Base-by-base conservation (phyloP, 495 filamentous ascomycete species). In the Acidiella bohemica region DNA sequence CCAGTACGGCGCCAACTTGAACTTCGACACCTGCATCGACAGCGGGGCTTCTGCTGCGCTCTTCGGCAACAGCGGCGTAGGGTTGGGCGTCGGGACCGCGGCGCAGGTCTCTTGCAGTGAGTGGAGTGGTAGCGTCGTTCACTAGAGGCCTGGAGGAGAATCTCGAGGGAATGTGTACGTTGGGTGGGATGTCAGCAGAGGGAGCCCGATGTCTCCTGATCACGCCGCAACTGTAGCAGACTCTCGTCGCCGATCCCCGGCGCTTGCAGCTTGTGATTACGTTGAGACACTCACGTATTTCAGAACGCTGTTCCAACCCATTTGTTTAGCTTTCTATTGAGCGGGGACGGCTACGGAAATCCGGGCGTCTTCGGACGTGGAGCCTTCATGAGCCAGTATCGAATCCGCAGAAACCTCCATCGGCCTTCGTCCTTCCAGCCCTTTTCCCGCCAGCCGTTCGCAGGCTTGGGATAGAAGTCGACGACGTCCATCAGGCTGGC, bases 381-480 rank as follows among this genome's bases (percentile, higher is more conserved):
- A n/a, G n/a, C n/a, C n/a, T n/a, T n/a, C n/a, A n/a, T n/a, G 32
- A 20, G 3, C 51, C 46, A 5, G 53, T 50, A 20, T 50, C 62
- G 51, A 74, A 76, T 70, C 19, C 58, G 62, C 37, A 78, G 47
- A 50, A 78, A 78, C 39, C 56, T 42, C 74, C 73, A 78, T 16
- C 59, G 49, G 2, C 50, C 52, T 39, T 67, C 56, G 34, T 62
- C 42, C n/a, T 61, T 60, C 67, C 67, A 75, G 9, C 61, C 68
- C 42, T 71, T 64, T 41, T 61, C 31, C 36, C 58, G 57, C 57
- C 69, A 79, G 0, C 53, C 58, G 51, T 76, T 72, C 3, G 65
- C 59, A 7, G 41, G 58, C 26, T 57, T 51, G 0, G 73, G 73
- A 36, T 68, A 75, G 39, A 70, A 63, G 12, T 70, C 70, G 4